Base-by-base conservation (phyloP, 192 early-diverging fungal genomes). In the Lunasporangiospora selenospora region DNA sequence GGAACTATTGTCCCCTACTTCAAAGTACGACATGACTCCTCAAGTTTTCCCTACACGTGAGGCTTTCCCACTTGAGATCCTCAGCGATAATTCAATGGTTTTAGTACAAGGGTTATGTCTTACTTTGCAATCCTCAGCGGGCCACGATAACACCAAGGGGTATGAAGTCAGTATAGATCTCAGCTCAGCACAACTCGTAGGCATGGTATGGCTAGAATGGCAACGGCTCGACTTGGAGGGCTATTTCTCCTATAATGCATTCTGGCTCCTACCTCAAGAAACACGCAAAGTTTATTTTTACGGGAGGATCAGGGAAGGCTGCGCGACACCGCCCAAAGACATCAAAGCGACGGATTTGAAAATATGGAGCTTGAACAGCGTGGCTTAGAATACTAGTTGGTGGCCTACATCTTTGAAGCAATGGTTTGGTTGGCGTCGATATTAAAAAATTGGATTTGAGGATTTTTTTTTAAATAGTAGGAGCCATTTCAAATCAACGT, bases 181-280 rank as follows among this genome's bases (percentile, higher is more conserved):
- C 3, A 36, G 16, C 6, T 47, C 67, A 0, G 18, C 38, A 1
- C 29, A 12, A 18, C 16, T 62, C 16, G 67, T 53, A 6, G 67
- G 67, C 9, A 39, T 56, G 16, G 54, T 71, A n/a, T 43, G 58
- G 45, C 27, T 71, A 2, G 52, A 50, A 11, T 71, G 67, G 67
- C n/a, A n/a, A 7, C 12, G 12, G 16, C 16, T 39, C 12, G 27
- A 55, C 12, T 27, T 71, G 1, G 53, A 45, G 36, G 67, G 67
- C 7, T 47, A 61, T 16, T 71, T 71, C 40, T 31, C 33, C 11
- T 58, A 71, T 31, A 71, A 71, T 19, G 58, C 40, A 11, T 45
- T 71, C 33, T 71, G 67, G 59, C 38, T 71, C 1, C 40, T 71
- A 3, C 52, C 53, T 5, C 15, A 23, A 10, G 46, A 57, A 3